Percentiles rank a stretch among this genome's conserved stretches.
Evolutionary conservation across 2,329 filamentous ascomycete genomes (phyloP).

Genomic region (Pseudogymnoascus sp.): DNA sequence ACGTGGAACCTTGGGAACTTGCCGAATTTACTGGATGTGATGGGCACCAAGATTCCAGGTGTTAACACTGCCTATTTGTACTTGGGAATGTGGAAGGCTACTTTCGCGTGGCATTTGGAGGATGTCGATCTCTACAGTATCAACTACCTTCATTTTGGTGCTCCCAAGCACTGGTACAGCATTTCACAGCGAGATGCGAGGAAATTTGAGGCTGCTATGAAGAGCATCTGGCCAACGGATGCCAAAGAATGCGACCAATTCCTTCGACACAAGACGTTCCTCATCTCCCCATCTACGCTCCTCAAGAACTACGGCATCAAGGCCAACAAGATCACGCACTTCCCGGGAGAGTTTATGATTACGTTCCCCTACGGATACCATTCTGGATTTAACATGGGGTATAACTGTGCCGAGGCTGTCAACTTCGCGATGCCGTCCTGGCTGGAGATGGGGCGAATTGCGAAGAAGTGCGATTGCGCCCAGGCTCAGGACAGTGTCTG

Average conservation of each 20-base stretch:
- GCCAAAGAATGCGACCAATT: conserved; percentile 96
- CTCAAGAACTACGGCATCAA: conserved; percentile 87
- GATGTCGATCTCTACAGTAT: conserved; percentile 99
- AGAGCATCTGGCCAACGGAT: conserved; percentile 86
- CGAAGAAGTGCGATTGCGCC: conserved; percentile 94
- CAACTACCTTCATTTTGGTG: conserved; percentile 98
- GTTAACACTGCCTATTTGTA: conserved; percentile 98
- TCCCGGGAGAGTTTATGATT: conserved; percentile 96
- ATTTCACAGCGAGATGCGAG: conserved; percentile 93
- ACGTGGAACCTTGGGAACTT: conserved; percentile 93
- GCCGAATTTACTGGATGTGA: conserved; percentile 83
- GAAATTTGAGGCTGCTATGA: conserved; percentile 91
- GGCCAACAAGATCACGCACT: conserved; percentile 91
- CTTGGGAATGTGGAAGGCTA: conserved; percentile 99
- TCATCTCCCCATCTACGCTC: conserved; percentile 85
- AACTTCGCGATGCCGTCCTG: conserved; percentile 96
- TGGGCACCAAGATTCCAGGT: conserved; percentile 91
- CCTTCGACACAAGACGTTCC: conserved; percentile 91
- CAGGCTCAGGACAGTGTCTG: conserved; percentile 94
- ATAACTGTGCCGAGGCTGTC: conserved; percentile 97
- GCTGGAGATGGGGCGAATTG: conserved; percentile 89
- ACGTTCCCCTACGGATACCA: conserved; percentile 98
- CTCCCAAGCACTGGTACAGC: conserved; percentile 99
- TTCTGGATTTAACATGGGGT: conserved; percentile 94
- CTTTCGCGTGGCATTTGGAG: conserved; percentile 97